Conservation (phyloP, 768 basidiomycete genomes). For the Rhodotorula kratochvilovae region DNA sequence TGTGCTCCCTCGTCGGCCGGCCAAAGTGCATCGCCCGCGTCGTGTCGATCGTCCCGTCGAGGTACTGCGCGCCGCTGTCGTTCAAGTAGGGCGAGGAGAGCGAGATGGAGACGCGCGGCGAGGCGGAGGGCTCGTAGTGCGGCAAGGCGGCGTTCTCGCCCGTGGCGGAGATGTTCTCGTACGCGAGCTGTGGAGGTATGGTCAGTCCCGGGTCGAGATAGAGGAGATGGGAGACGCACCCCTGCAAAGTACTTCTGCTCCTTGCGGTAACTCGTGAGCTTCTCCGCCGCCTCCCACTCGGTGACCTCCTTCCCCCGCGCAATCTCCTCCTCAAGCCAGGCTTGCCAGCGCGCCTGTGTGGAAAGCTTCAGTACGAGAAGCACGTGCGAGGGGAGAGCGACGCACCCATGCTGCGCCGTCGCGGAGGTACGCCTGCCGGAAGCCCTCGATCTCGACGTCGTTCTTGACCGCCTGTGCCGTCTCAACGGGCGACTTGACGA, state of each 20-base stretch:
- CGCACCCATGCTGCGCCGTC: slow-evolving; percentile 68
- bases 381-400: not conserved
- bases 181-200: slow-evolving; percentile 26
- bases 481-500: slow-evolving; percentile 54
- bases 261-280: slow-evolving; percentile 70
- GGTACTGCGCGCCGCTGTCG: slow-evolving; percentile 70
- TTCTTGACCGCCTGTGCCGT: slow-evolving; percentile 85
- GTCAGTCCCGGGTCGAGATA: not conserved
- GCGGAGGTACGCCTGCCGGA: slow-evolving; percentile 76
- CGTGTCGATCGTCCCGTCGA: slow-evolving; percentile 71
- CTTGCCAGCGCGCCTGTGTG: slow-evolving; percentile 58
- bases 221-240: slow-evolving; percentile 3
- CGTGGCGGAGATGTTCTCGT: slow-evolving; percentile 65
- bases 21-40: slow-evolving; percentile 66
- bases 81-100: slow-evolving; percentile 80
- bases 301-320: slow-evolving; percentile 68
- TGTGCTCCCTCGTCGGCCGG: slow-evolving; percentile 39
- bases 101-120: slow-evolving; percentile 67
- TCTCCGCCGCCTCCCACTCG: slow-evolving; percentile 85
- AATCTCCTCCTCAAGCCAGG: slow-evolving; percentile 68
- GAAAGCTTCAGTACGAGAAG: slow-evolving; percentile 52
- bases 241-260: slow-evolving; percentile 26
- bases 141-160: slow-evolving; percentile 91
- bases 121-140: slow-evolving; percentile 77
- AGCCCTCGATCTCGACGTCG: slow-evolving; percentile 60